Evolutionary conservation across 2,329 filamentous ascomycete genomes (phyloP).

Genomic region (Neonectria hederae): DNA sequence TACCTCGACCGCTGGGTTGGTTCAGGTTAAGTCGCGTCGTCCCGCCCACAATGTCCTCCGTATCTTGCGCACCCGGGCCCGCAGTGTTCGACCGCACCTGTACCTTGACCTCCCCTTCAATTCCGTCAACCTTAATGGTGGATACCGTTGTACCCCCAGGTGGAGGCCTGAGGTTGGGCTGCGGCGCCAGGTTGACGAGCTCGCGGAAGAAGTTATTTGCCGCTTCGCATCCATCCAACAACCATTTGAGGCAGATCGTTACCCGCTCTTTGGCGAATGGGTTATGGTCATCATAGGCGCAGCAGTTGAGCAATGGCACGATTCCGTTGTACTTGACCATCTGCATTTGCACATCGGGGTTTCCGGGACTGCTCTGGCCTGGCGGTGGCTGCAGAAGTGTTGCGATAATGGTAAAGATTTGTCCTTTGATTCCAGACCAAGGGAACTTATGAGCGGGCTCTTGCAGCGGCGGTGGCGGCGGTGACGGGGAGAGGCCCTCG

Average conservation of each 20-base stretch:
- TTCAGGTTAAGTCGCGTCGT: conserved; percentile 54
- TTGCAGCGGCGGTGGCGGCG: conserved; percentile 60
- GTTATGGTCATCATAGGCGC: conserved; percentile 90
- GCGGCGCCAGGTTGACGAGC: conserved; percentile 60
- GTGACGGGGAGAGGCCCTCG: conserved; percentile 48
- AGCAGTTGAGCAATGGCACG: conserved; percentile 87
- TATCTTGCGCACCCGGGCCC: conserved; percentile 40
- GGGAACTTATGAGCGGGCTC: conserved; percentile 71
- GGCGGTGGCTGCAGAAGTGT: conserved; percentile 86
- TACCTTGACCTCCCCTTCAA: conserved; percentile 65
- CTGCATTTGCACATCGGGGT: conserved; percentile 84
- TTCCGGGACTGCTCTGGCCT: conserved; percentile 67
- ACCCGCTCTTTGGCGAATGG: conserved; percentile 93
- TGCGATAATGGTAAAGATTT: conserved; percentile 89
- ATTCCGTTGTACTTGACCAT: conserved; percentile 87
- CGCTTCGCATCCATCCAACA: conserved; percentile 77
- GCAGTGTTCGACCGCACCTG: conserved; percentile 55
- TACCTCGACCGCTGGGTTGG: conserved; percentile 41
- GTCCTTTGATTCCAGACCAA: conserved; percentile 84
- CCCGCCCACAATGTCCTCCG: conserved; percentile 54
- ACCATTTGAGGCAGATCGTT: conserved; percentile 86
- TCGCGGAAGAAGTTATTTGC: conserved; percentile 77
- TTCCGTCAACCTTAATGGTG: conserved; percentile 63
- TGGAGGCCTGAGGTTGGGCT: conserved; percentile 50
- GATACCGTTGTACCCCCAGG: conserved; percentile 50